phyloP scores from a whole-genome alignment of 2,329 filamentous ascomycete species.

The Didymella pinodella region DNA sequence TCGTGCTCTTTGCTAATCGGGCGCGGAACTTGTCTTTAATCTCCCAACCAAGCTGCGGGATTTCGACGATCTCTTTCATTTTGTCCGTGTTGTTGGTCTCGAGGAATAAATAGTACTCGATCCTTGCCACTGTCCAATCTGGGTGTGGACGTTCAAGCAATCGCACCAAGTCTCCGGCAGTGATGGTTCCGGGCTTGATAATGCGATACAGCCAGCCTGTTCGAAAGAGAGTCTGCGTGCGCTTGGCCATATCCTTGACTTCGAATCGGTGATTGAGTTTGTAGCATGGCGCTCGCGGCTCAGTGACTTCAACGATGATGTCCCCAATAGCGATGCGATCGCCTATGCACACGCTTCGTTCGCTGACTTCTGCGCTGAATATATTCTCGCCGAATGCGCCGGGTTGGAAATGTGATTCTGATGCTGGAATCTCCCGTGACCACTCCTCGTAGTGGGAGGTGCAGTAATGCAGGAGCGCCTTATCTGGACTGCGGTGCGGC shows the following conservation, averaged over 20 bases:
- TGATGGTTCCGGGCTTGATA: slow-evolving; percentile 62
- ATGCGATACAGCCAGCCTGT: slow-evolving; percentile 74
- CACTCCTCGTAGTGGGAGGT: slow-evolving; percentile 66
- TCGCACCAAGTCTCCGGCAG: slow-evolving; percentile 64
- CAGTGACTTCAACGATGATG: slow-evolving; percentile 64
- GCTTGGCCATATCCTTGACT: slow-evolving; percentile 67
- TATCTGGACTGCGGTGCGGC: slow-evolving; percentile 69
- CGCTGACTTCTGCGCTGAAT: slow-evolving; percentile 65
- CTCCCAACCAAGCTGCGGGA: slow-evolving; percentile 58
- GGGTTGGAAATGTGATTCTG: slow-evolving; percentile 60
- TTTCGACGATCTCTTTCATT: slow-evolving; percentile 55
- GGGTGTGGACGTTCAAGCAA: slow-evolving; percentile 65
- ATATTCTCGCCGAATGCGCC: slow-evolving; percentile 73
- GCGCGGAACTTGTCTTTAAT: slow-evolving; percentile 62
- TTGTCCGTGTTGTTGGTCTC: slow-evolving; percentile 58
- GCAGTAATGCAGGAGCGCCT: slow-evolving; percentile 70
- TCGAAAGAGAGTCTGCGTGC: slow-evolving; percentile 64
- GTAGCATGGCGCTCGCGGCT: slow-evolving; percentile 71
- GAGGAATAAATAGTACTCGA: slow-evolving; percentile 70
- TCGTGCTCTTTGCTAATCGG: slow-evolving; percentile 59
- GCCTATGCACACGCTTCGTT: slow-evolving; percentile 71
- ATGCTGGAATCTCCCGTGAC: slow-evolving; percentile 61
- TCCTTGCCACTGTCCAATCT: slow-evolving; percentile 67
- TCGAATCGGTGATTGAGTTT: slow-evolving; percentile 74
- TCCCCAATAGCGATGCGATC: slow-evolving; percentile 63